Base-by-base conservation (phyloP, 805 yeast genomes). In the Sugiyamaella chiloensis region DNA sequence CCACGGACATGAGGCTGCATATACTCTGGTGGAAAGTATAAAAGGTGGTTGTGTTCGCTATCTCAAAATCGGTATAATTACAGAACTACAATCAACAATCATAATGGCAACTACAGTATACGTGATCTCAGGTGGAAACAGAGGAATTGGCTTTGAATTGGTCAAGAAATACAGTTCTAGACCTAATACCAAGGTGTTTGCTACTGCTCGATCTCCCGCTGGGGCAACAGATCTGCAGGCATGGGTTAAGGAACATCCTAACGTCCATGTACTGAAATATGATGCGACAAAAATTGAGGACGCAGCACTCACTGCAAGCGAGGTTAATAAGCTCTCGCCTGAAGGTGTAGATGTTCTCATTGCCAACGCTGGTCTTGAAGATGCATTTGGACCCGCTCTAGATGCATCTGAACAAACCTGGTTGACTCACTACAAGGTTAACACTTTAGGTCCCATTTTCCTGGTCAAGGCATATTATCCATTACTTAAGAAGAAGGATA, bases 121-220 rank as follows among this genome's bases (percentile, higher is more conserved):
- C 44, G 40, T 64, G 5, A 51, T 68, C 40, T 64, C 71, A 2
- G 72, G 72, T n/a, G 61, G 61, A 1, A 60, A 62, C 23, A 48
- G 66, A 4, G 71, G 72, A 16, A 54, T 68, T 36, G 72, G 72
- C 3, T 60, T 60, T 24, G 65, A 68, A 5, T 36, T 68, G 6
- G 68, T 58, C 26, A 58, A 62, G 37, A 52, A 48, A 21, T 47
- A 66, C 14, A 46, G 57, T 17, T 54, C 63, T 31, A 44, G 46
- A 8, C 41, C 59, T 21, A 40, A 52, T 14, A 60, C 55, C 43
- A 16, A 37, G 6, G 64, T 67, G 11, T 51, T 64, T 39, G 66
- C 62, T 1, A 37, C 60, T 11, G 52, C 53, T n/a, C 44, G 62
- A 4, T 48, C 40, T 24, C 52, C 52, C 14, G 4, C 29, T 1